Base-by-base conservation (phyloP, 495 filamentous ascomycete species). In the Gamarada debralockiae region DNA sequence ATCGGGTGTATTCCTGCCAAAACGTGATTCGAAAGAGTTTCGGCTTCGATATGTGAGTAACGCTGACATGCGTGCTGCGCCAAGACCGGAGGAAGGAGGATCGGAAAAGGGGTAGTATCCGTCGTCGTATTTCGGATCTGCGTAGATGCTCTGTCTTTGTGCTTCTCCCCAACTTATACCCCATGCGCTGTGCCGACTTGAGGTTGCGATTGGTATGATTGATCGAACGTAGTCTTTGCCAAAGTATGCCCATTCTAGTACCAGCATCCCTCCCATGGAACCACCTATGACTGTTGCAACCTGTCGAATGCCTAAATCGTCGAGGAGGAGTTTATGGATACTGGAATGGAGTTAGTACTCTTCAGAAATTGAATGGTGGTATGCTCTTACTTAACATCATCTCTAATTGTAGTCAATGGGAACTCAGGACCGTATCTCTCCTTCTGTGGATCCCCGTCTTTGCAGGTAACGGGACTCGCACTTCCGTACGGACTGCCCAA, bases 141-240 rank as follows among this genome's bases (percentile, higher is more conserved):
- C 90, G 70, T 97, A 98, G 65, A 98, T 98, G 75, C 90, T 95
- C 69, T 98, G 93, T 46, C 93, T 74, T 70, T 98, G 93, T 20
- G 93, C 92, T 68, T 98, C 93, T 37, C 93, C 92, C 93, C 93
- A 97, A 69, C 90, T 96, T 60, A 98, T 98, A 36, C 93, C 89
- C 93, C 93, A 98, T n/a, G 93, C 93, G 55, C 91, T 96, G 64
- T 97, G 93, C 10, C 89, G 82, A 45, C 89, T 89, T 4, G 92
- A 97, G 17, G 93, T 97, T 22, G 93, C 93, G 59, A 98, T 95
- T 3, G 93, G 90, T 23, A 97, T 86, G 65, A 98, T 89, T 37
- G 83, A 80, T 29, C 87, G 85, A 24, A 98, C 92, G 61, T 97
- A 97, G 59, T 95, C 88, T 65, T 87, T 87, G 52, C 93, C 93